Conservation (phyloP, 257 asterid genomes). For the Cruciata laevipes region DNA sequence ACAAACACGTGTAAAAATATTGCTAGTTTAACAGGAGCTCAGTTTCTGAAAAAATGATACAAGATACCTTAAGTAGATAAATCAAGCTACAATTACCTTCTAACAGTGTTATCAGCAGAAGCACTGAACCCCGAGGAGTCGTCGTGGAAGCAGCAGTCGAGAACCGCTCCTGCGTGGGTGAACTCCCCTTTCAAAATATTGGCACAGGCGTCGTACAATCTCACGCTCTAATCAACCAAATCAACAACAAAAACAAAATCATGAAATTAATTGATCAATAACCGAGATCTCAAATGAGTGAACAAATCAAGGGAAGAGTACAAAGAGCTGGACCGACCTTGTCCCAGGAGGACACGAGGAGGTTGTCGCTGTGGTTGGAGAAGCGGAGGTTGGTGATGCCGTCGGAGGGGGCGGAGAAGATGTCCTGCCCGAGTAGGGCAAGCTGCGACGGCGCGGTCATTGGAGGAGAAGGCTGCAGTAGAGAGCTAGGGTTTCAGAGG, state of each 20-base stretch:
- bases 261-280: background rate
- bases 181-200: constrained; percentile 74
- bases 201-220: constrained; percentile 88
- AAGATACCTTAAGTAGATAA: background rate
- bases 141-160: constrained; percentile 89
- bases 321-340: constrained; percentile 33
- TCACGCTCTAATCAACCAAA: constrained; percentile 40
- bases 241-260: background rate
- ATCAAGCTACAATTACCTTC: constrained; percentile 42
- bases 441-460: constrained; percentile 60
- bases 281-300: constrained; percentile 7
- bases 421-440: constrained; percentile 48
- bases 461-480: background rate
- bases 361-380: constrained; percentile 79
- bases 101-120: constrained; percentile 64
- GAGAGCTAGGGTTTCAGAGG: constrained; percentile 6
- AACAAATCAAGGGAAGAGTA: background rate
- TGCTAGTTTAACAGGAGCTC: background rate
- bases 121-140: constrained; percentile 92
- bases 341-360: constrained; percentile 88
- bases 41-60: background rate
- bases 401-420: constrained; percentile 58
- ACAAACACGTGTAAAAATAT: background rate
- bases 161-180: constrained; percentile 75
- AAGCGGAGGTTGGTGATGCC: constrained; percentile 77